Conservation (phyloP, 352 stramenopile species). For the Phytophthora megakarya region DNA sequence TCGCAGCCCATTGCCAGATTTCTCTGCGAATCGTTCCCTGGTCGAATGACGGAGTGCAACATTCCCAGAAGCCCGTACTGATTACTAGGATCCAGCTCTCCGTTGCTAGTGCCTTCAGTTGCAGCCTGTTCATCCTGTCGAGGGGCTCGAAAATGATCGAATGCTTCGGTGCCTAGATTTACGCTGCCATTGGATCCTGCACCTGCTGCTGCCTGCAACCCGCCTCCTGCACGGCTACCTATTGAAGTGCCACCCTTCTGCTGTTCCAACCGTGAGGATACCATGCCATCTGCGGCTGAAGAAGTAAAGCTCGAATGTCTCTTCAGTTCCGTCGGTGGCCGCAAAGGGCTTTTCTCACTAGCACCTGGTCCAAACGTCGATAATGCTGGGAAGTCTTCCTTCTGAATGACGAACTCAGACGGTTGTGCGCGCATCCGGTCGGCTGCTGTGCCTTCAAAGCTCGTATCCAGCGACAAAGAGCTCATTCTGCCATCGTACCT, state of each 20-base stretch:
- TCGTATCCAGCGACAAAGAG: conserved; percentile 59
- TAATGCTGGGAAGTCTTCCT: conserved; percentile 85
- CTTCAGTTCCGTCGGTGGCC: conserved; percentile 54
- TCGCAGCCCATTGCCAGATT: conserved; percentile 81
- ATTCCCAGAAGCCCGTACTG: conserved; percentile 83
- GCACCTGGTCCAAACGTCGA: conserved; percentile 61
- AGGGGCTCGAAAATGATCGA: conserved; percentile 57
- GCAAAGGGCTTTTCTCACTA: conserved; percentile 60
- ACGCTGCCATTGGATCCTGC: conserved; percentile 36
- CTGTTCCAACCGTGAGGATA: conserved; percentile 47
- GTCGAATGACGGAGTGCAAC: conserved; percentile 79
- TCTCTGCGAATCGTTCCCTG: conserved; percentile 71
- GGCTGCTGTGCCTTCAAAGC: conserved; percentile 38
- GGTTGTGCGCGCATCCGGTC: conserved; percentile 50
- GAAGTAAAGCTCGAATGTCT: conserved; percentile 75
- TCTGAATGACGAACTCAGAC: conserved; percentile 88
- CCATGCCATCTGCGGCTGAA: conserved; percentile 65
- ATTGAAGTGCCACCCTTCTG: conserved; percentile 60
- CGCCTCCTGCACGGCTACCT: conserved; percentile 46
- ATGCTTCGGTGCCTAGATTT: conserved; percentile 64
- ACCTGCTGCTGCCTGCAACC: conserved; percentile 4
- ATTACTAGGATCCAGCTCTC: conserved; percentile 68
- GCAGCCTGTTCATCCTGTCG: conserved; percentile 32
- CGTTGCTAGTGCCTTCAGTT: conserved; percentile 35
- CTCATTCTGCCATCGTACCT: conserved; percentile 45